Base-by-base conservation (phyloP, 2,329 filamentous ascomycete genomes). In the Fusarium setosum region DNA sequence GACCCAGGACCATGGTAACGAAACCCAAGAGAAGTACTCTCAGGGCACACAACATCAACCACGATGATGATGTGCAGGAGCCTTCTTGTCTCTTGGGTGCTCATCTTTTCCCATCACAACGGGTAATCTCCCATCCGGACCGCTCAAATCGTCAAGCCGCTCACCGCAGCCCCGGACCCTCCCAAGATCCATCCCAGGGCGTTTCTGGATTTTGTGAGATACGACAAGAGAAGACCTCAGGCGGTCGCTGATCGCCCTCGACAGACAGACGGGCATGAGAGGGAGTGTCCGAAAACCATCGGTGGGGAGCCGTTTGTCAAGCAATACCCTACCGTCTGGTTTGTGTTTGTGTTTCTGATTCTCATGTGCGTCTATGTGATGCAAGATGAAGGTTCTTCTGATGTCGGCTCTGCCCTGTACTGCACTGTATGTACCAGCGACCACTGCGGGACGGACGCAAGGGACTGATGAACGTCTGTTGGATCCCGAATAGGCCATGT, bases 231-330 rank as follows among this genome's bases (percentile, higher is more conserved):
- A 65, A 55, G 40, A 40, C 56, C 38, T 51, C 50, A 31, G 21
- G 24, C 52, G 41, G 35, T 48, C 24, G 13, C 29, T 24, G 55
- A 41, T 58, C 50, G 40, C 31, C n/a, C 32, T 47, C 31, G 32
- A 41, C 24, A 38, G 45, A n/a, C n/a, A n/a, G n/a, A 18, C 24
- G 40, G 21, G 35, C 38, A 41, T 41, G 29, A 56, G 31, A 66
- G 58, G 55, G 65, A 71, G 68, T 67, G 68, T 34, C 69, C 64
- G 69, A 71, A 67, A 70, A 54, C 31, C 32, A 31, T 70, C 67
- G 69, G 67, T 56, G 44, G 18, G 59, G 48, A 59, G 41, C 37
- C 34, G 21, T 41, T 37, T 44, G 37, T 29, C 26, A 11, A 29
- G 17, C 29, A 34, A 17, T 55, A 51, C 42, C 35, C 44, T 51